Evolutionary conservation across 805 yeast species (phyloP).

Genomic region (Candida odintsovae): DNA sequence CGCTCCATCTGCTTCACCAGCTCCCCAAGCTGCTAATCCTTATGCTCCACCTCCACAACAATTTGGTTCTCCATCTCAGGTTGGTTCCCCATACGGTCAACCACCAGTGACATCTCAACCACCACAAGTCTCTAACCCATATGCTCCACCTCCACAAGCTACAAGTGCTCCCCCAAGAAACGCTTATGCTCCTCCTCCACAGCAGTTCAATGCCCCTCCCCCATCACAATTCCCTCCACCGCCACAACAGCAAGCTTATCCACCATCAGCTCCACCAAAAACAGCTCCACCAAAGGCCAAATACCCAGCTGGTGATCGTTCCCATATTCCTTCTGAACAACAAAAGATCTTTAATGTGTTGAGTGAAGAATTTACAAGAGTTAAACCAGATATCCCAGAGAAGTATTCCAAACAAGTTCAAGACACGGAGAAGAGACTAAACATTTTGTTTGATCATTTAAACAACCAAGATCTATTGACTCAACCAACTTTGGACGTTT

Average conservation of each 20-base stretch:
- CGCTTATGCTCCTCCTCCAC: slow-evolving; percentile 3
- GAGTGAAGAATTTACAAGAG: slow-evolving; percentile 46
- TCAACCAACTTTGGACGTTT: slow-evolving; percentile 44
- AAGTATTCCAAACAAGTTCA: slow-evolving; percentile 63
- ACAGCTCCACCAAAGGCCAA: slow-evolving; percentile 18
- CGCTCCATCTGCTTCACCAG: slow-evolving; percentile 7
- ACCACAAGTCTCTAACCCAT: slow-evolving; percentile 28
- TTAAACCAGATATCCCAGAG: slow-evolving; percentile 71
- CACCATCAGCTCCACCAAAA: slow-evolving; percentile 10
- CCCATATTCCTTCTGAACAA: slow-evolving; percentile 56
- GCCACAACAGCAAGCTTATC: slow-evolving; percentile 15
- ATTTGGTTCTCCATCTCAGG: slow-evolving; percentile 12
- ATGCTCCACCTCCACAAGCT: slow-evolving; percentile 26
- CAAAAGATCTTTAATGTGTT: slow-evolving; percentile 56
- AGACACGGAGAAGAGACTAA: slow-evolving; percentile 80
- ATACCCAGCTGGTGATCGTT: slow-evolving; percentile 61
- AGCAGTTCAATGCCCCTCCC: slow-evolving; percentile 3
- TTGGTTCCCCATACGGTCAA: slow-evolving; percentile 14
- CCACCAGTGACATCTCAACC: slow-evolving; percentile 14
- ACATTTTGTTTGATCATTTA: slow-evolving; percentile 70
- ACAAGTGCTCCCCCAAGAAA: slow-evolving; percentile 30
- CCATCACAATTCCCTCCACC: slow-evolving; percentile 22
- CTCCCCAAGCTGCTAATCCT: slow-evolving; percentile 26
- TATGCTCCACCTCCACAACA: slow-evolving; percentile 26
- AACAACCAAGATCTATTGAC: slow-evolving; percentile 65